These are phyloP conservation scores for Aspergillus nidulans DNA, from an alignment of 495 filamentous ascomycete genomes.

Conservation along the genomic window DNA sequence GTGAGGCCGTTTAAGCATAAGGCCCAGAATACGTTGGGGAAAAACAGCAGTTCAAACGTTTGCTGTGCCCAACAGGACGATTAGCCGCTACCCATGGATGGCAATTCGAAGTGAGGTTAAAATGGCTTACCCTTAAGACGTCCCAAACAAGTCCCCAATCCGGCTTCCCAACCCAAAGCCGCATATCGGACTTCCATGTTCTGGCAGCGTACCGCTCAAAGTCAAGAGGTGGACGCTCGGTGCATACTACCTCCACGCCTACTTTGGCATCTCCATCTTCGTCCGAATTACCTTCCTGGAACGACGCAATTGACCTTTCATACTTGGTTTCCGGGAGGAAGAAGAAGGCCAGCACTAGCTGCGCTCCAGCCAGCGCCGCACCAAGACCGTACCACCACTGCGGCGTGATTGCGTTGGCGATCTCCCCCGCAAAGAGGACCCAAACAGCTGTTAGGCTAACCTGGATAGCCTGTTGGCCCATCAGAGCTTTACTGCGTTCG, in stretches of 20 bases:
- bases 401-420: conserved; percentile 31
- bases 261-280: background rate
- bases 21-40: conserved; percentile 41
- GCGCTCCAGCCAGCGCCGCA: conserved; percentile 20
- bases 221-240: conserved; percentile 23
- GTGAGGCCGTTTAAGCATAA: conserved; percentile 32
- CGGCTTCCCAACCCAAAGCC: conserved; percentile 26
- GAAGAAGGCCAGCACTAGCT: conserved; percentile 58
- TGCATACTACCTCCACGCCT: background rate
- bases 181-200: conserved; percentile 24
- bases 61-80: background rate
- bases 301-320: conserved; percentile 19
- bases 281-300: conserved; percentile 16
- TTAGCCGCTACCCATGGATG: background rate
- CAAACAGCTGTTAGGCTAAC: conserved; percentile 25
- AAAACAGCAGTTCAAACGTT: conserved; percentile 26
- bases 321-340: conserved; percentile 67
- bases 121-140: conserved; percentile 19
- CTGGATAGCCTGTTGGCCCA: conserved; percentile 29
- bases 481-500: conserved; percentile 30
- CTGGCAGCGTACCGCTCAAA: conserved; percentile 19
- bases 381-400: conserved; percentile 37
- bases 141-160: conserved; percentile 20
- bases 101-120: no score
- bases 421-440: conserved; percentile 30